phyloP scores from a whole-genome alignment of 495 filamentous ascomycete genomes.

The Baudoinia panamericana region DNA sequence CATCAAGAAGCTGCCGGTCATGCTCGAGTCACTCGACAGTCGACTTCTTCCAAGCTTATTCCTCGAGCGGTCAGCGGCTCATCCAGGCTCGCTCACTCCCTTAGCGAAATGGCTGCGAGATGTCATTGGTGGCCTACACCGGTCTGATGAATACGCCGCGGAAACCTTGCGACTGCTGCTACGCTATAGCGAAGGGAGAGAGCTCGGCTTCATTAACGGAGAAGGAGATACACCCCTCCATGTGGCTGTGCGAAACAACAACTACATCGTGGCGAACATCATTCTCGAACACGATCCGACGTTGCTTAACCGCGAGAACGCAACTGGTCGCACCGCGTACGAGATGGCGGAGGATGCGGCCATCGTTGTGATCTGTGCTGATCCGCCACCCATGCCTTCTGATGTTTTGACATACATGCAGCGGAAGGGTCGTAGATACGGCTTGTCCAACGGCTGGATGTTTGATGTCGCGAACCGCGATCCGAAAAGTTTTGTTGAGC shows the following conservation, averaged over 20 bases:
- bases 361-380: constrained; percentile 27
- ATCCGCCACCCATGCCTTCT: constrained; percentile 4
- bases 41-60: constrained; percentile 35
- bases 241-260: constrained; percentile 16
- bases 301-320: constrained; percentile 53
- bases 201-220: constrained; percentile 50
- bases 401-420: background rate
- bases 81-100: constrained; percentile 38
- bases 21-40: constrained; percentile 43
- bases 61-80: constrained; percentile 31
- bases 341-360: constrained; percentile 49
- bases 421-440: background rate
- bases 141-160: constrained; percentile 19
- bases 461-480: constrained; percentile 3
- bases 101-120: constrained; percentile 32
- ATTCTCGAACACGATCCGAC: constrained; percentile 44
- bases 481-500: constrained; percentile 22
- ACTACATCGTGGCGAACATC: background rate
- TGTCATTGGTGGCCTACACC: no score
- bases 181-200: constrained; percentile 37
- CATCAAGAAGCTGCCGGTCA: constrained; percentile 25
- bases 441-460: background rate
- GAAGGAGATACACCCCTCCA: constrained; percentile 56
- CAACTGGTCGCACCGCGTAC: constrained; percentile 52
- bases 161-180: constrained; percentile 31